Evolutionary conservation across 805 yeast genomes (phyloP), one percentile per base, ranked within the genome.

Genomic region (Yamadazyma phyllophila): DNA sequence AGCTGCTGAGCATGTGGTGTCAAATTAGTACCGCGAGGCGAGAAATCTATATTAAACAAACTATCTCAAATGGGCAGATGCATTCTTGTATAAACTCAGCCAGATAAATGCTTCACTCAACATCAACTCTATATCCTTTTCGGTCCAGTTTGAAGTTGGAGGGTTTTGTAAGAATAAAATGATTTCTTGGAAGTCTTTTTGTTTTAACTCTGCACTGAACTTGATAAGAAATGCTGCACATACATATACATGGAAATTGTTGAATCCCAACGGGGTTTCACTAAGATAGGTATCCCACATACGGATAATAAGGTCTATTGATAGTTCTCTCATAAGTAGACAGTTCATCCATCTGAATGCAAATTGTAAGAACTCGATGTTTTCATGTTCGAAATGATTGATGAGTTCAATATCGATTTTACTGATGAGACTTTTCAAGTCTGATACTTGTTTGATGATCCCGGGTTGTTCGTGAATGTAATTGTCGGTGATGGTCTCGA

Each of bases 271-370:
- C 2, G 85, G 83, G 15, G 79, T 77, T 59, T 87, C 90, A 41
- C 88, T 78, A 3, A 87, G 63, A 62, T 94, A 94, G 0, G 99
- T 91, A 61, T 94, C 99, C 98, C 99, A 94, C 96, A 94, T 92
- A 46, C 99, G 75, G 16, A 91, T 82, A 4, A 91, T 86, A 49
- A 88, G 78, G 26, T 72, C 71, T 58, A 94, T 81, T 35, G 84
- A 81, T 37, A 94, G 74, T 58, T 94, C 99, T 53, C 99, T 80
- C 99, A 94, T 94, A 41, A 94, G 70, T 58, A 94, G 71, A 69
- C 99, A 94, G 66, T 94, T 94, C 98, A 94, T 94, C 99, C 99
- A 94, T 54, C 99, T 76, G 69, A 94, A 94, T 15, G 97, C 81
- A 65, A 94, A 94, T 65, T 94, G 99, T 52, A 94, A 81, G 59